Percentiles rank a stretch among this genome's conserved stretches.
phyloP scores from a whole-genome alignment of 805 yeast species.

The Ogataea methylovora region DNA sequence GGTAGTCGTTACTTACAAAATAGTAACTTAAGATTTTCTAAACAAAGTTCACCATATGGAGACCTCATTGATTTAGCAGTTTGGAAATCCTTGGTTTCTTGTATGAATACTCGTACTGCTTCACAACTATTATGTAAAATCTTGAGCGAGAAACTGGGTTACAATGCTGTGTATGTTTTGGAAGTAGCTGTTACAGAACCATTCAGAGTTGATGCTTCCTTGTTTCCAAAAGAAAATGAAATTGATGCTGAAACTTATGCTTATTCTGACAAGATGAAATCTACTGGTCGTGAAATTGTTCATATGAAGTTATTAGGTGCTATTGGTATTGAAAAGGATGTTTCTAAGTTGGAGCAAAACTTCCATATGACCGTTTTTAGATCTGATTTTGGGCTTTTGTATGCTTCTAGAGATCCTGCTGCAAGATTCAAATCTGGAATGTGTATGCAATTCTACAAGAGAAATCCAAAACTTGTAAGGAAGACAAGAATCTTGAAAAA shows the following conservation, averaged over 20 bases:
- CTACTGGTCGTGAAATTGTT: conserved; percentile 29
- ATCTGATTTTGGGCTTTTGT: conserved; percentile 46
- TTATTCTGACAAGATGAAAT: conserved; percentile 29
- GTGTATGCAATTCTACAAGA: conserved; percentile 44
- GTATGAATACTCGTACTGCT: conserved; percentile 38
- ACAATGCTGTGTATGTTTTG: conserved; percentile 41
- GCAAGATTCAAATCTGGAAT: conserved; percentile 39
- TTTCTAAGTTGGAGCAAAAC: conserved; percentile 5
- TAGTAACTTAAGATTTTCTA: conserved; percentile 35
- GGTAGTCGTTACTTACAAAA: conserved; percentile 53
- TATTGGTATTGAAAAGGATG: conserved; percentile 18
- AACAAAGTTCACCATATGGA: conserved; percentile 19
- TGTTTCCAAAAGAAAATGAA: conserved; percentile 36
- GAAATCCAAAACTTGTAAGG: conserved; percentile 36
- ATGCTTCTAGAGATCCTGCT: conserved; percentile 23
- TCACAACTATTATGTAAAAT: conserved; percentile 31
- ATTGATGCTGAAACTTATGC: conserved; percentile 38
- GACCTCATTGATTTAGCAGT: conserved; percentile 25
- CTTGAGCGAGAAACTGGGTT: conserved; percentile 25
- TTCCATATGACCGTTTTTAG: conserved; percentile 38
- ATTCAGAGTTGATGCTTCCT: conserved; percentile 31
- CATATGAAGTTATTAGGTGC: conserved; percentile 41
- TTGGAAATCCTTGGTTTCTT: conserved; percentile 26
- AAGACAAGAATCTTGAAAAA: conserved; percentile 12
- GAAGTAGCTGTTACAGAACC: conserved; percentile 45